Base-by-base conservation (phyloP, 768 basidiomycete species). In the Leccinum subgranulosum region DNA sequence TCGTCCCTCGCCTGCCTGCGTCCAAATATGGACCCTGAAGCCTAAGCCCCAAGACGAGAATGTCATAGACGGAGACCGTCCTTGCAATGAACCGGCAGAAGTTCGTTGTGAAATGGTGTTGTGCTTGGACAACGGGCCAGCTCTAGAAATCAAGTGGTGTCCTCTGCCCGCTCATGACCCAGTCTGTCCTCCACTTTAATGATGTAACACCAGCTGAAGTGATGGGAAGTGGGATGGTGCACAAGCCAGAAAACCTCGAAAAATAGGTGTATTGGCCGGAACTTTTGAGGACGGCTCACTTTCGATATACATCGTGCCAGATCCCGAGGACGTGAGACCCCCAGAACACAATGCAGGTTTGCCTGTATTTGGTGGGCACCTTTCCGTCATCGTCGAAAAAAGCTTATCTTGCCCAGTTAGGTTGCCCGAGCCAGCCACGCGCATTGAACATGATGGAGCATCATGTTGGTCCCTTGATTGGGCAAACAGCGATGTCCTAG, bases 111-210 rank as follows among this genome's bases (percentile, higher is more conserved):
- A 92, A 67, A 79, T 97, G 79, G 86, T 94, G 2, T 66, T 98
- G 1, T 95, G 94, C 60, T 62, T 93, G 9, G 87, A 94, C n/a
- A 77, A 79, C 19, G 94, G 95, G 0, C 82, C 89, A 4, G 89
- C 86, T 3, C 82, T 85, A 62, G 88, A 91, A 51, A 68, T 95
- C 14, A 93, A 88, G 73, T 98, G 96, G 95, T 95, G 95, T 71
- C 96, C 96, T 3, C 69, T 94, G 28, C 94, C 94, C 1, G 84
- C 88, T 17, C 83, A 92, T 63, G 92, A 92, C 56, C 49, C 69
- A 14, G 78, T 81, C 49, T 56, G 78, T 73, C 58, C 56, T 47
- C 17, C 6, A 23, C 46, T 29, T 46, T 43, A 2, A 17, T 17
- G 6, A 1, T 4, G 6, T 45, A 1, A 50, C 55, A 8, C 51